Evolutionary conservation across 805 yeast genomes (phyloP).

Genomic region (Starmerella vitae): DNA sequence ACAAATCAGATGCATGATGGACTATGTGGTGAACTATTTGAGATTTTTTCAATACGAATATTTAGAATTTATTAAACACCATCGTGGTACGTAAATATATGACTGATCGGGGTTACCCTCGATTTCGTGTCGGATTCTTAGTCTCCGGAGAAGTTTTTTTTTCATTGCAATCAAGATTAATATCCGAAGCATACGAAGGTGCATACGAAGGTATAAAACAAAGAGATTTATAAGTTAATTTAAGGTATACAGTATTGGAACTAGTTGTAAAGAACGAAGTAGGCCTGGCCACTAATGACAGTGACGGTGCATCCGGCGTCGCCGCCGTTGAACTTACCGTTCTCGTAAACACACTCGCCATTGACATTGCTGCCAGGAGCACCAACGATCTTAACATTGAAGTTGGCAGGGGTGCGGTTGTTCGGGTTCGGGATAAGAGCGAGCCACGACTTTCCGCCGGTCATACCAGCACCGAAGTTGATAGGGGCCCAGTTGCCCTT

Average conservation of each 20-base stretch:
- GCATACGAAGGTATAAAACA: no score
- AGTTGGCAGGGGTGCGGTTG: constrained; percentile 55
- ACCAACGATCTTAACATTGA: constrained; percentile 66
- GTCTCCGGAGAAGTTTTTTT: no score
- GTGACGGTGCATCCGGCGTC: constrained; percentile 88
- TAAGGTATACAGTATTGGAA: no score
- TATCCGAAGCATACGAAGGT: background rate
- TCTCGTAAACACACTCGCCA: constrained; percentile 69
- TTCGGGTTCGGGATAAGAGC: constrained; percentile 94
- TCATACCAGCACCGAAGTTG: constrained; percentile 82
- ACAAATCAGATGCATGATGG: no score
- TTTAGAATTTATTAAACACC: no score
- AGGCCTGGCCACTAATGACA: constrained; percentile 70
- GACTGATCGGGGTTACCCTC: no score
- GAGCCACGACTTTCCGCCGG: constrained; percentile 60
- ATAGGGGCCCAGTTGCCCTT: constrained; percentile 98
- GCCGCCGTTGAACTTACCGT: constrained; percentile 66
- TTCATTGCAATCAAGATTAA: no score
- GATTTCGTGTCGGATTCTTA: no score
- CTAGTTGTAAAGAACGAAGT: constrained; percentile 56
- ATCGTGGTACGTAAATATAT: no score
- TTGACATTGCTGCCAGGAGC: constrained; percentile 45
- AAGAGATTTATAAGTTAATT: no score
- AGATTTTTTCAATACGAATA: no score
- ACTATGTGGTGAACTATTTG: no score